Conservation (phyloP, 495 filamentous ascomycete genomes). For the Podospora sp. region DNA sequence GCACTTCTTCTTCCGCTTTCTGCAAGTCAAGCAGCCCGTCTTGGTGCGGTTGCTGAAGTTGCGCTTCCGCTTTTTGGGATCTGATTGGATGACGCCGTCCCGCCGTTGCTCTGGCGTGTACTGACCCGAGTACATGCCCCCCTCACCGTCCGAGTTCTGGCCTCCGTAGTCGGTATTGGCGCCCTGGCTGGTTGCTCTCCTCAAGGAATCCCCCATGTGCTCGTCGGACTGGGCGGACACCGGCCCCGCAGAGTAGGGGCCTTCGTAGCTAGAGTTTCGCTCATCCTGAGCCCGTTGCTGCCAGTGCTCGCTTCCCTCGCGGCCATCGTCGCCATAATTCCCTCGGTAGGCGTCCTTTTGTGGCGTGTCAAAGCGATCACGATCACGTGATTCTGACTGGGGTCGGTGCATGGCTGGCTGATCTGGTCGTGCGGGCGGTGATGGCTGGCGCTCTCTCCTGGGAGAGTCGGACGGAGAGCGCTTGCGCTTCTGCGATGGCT, state of each 20-base stretch:
- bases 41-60: constrained; percentile 97
- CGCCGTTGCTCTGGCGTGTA: constrained; percentile 53
- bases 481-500: constrained; percentile 57
- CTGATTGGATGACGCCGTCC: constrained; percentile 61
- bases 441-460: constrained; percentile 36
- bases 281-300: constrained; percentile 46
- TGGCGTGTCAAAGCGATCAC: constrained; percentile 43
- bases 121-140: constrained; percentile 44
- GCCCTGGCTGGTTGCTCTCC: constrained; percentile 44
- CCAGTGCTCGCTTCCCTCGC: constrained; percentile 49
- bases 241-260: constrained; percentile 43
- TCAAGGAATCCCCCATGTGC: constrained; percentile 42
- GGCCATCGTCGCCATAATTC: constrained; percentile 39
- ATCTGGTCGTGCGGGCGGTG: constrained; percentile 28
- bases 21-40: constrained; percentile 95
- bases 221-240: constrained; percentile 50
- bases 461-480: constrained; percentile 51
- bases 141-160: constrained; percentile 54
- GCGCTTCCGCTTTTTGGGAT: constrained; percentile 78
- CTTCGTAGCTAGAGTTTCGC: constrained; percentile 47
- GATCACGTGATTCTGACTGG: constrained; percentile 47
- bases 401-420: constrained; percentile 32
- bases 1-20: constrained; percentile 96
- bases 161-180: constrained; percentile 47
- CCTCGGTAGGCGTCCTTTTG: constrained; percentile 43